Percentiles rank a stretch among this genome's conserved stretches.
phyloP scores from a whole-genome alignment of 768 basidiomycete species.

The Kwoniella bestiolae region DNA sequence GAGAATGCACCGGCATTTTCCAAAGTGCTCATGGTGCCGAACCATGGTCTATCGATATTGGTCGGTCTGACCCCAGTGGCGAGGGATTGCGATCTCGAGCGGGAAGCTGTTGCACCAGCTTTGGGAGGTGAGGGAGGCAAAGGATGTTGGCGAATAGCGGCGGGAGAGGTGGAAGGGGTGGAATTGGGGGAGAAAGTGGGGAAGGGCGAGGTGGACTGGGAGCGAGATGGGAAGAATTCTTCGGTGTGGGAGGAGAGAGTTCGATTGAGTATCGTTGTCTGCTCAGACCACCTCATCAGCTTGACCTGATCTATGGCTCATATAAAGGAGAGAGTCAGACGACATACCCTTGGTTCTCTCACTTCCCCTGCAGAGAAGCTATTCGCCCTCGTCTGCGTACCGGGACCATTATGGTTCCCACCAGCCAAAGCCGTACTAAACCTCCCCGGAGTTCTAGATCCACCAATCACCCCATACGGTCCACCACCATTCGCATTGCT shows the following conservation, averaged over 20 bases:
- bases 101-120: conserved; percentile 43
- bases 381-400: conserved; percentile 49
- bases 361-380: conserved; percentile 50
- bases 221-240: conserved; percentile 44
- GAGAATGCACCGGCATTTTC: conserved; percentile 34
- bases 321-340: not conserved
- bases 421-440: conserved; percentile 33
- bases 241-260: conserved; percentile 47
- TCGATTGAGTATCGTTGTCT: conserved; percentile 35
- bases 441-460: conserved; percentile 38
- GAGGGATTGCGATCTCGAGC: conserved; percentile 51
- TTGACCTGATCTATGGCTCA: not conserved
- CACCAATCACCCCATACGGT: conserved; percentile 50
- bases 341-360: conserved; percentile 43
- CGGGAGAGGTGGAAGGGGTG: conserved; percentile 45
- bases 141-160: conserved; percentile 15
- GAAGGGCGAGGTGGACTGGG: conserved; percentile 43
- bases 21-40: conserved; percentile 43
- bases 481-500: conserved; percentile 21
- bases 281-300: not conserved
- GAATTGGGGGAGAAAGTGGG: conserved; percentile 54
- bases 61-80: conserved; percentile 47
- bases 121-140: conserved; percentile 47
- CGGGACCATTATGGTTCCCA: conserved; percentile 12
- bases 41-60: conserved; percentile 34